Evolutionary conservation across 768 basidiomycete species (phyloP).

Genomic region (Tylopilus felleus): DNA sequence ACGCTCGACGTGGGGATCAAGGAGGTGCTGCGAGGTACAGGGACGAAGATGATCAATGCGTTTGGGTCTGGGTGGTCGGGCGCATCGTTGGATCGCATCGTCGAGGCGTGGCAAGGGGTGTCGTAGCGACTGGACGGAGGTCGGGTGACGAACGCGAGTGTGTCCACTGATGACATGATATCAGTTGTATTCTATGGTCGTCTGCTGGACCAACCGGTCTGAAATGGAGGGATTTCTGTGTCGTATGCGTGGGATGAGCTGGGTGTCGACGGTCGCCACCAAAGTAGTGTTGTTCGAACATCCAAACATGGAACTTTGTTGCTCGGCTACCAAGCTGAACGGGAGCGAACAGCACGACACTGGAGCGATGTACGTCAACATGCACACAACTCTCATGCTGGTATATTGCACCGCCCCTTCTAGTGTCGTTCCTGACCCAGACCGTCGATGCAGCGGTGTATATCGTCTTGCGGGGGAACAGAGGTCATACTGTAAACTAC

Average conservation of each 20-base stretch:
- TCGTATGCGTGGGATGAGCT: too few relatives aligned
- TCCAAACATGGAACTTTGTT: background rate
- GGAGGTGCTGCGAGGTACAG: constrained; percentile 84
- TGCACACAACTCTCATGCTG: too few relatives aligned
- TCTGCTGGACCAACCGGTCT: background rate
- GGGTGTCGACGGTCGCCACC: too few relatives aligned
- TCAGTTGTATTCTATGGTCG: background rate
- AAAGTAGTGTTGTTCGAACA: too few relatives aligned
- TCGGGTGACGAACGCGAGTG: too few relatives aligned
- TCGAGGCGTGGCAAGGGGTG: constrained; percentile 49
- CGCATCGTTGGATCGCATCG: constrained; percentile 62
- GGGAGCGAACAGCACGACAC: background rate
- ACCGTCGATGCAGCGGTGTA: too few relatives aligned
- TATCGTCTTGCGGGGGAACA: background rate
- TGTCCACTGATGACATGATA: background rate
- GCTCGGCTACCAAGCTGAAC: background rate
- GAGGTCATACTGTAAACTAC: background rate
- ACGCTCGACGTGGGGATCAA: constrained; percentile 61
- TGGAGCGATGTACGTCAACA: background rate
- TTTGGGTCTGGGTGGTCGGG: constrained; percentile 74
- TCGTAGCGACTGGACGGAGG: constrained; percentile 1
- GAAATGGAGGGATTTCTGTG: too few relatives aligned
- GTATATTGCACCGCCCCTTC: too few relatives aligned
- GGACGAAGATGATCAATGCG: constrained; percentile 71
- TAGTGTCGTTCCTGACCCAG: too few relatives aligned